phyloP scores from a whole-genome alignment of 768 basidiomycete genomes.

The Leccinellum albellum region DNA sequence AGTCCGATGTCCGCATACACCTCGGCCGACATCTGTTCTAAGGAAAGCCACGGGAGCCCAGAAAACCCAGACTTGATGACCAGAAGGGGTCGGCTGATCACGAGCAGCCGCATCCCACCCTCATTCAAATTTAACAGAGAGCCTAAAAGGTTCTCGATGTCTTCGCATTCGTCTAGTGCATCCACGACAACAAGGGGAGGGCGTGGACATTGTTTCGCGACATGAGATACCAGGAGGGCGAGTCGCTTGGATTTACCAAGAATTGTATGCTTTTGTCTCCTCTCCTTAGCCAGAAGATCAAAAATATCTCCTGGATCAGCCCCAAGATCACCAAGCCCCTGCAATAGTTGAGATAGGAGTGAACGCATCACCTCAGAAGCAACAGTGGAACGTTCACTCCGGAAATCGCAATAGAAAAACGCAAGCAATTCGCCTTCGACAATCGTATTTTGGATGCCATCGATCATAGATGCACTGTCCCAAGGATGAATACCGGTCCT shows the following conservation, averaged over 20 bases:
- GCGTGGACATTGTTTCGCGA: neutral
- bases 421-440: neutral
- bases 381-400: neutral
- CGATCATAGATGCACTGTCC: neutral
- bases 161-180: slow-evolving; percentile 17
- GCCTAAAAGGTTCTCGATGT: neutral
- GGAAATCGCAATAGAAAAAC: neutral
- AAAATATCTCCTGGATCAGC: neutral
- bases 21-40: neutral
- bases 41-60: neutral
- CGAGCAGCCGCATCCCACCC: slow-evolving; percentile 2
- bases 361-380: neutral
- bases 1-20: slow-evolving; percentile 8
- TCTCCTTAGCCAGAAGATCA: neutral
- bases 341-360: neutral
- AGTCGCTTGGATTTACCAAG: neutral
- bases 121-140: neutral
- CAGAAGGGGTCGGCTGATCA: slow-evolving; percentile 3
- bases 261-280: neutral
- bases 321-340: neutral
- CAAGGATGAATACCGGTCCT: neutral
- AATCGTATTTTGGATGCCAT: neutral
- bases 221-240: neutral
- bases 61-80: slow-evolving; percentile 5
- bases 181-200: slow-evolving; percentile 10